Base-by-base conservation (phyloP, 805 yeast species). In the Blastobotrys muscicola region DNA sequence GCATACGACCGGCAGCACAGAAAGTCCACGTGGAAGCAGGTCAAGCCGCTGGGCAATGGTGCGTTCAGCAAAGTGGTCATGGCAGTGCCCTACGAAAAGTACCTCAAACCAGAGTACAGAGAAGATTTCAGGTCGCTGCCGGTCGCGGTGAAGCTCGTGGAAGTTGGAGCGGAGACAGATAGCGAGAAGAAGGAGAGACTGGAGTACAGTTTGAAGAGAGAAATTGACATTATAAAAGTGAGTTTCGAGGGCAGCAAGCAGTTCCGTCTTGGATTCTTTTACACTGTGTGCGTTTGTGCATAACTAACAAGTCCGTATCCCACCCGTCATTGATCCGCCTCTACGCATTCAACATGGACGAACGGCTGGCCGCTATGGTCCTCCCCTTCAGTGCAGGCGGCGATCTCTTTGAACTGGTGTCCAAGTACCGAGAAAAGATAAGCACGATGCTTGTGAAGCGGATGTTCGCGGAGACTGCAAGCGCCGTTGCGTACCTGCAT, bases 381-480 rank as follows among this genome's bases (percentile, higher is more conserved):
- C 68, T 89, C 55, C 84, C 89, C 1, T 85, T 74, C 59, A 83
- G 86, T 53, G 60, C 67, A 4, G 97, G 97, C 4, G 97, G 97
- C 3, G 95, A 87, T 55, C 61, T 92, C 34, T 80, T 83, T 53
- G 78, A 79, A 31, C 72, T 85, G 46, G 73, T 81, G 0, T 61
- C 75, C 8, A 55, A 54, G 4, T 55, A 69, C 45, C 61, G 72
- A n/a, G 53, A 66, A 8, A 51, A 64, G 37, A 46, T 85, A 43
- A 57, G 68, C 14, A 68, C 80, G 53, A 54, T 61, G 36, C 64
- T 82, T 7, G 65, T 83, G 2, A 68, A 76, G 45, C 68, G 85
- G 23, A 65, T 87, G 0, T 82, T 83, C 49, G 72, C 80, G 6
- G 95, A 92, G 60, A 55, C 85, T 1, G 74, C 78, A 3, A 59